These are phyloP conservation scores for Schizosaccharomyces lindneri DNA, from an alignment of 805 yeast species.

Conservation along the genomic window DNA sequence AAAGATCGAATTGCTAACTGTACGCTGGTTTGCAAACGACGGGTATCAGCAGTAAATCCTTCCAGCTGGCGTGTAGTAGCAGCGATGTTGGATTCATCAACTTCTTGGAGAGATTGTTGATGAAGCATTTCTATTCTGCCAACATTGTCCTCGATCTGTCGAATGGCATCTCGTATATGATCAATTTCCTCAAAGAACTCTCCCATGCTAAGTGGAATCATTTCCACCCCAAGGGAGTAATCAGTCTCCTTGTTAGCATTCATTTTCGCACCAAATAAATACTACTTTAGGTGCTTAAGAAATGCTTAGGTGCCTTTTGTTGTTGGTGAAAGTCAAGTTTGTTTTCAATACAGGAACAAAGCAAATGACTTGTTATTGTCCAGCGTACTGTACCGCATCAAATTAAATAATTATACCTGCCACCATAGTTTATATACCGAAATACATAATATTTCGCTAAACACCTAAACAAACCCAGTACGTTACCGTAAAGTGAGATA, in stretches of 20 bases:
- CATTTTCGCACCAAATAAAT: not conserved
- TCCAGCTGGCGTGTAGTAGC: slow-evolving; percentile 55
- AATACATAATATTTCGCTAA: too few species aligned
- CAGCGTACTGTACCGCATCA: too few species aligned
- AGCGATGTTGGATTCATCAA: slow-evolving; percentile 37
- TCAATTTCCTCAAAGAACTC: slow-evolving; percentile 43
- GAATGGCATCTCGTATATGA: slow-evolving; percentile 40
- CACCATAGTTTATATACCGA: too few species aligned
- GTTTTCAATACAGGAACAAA: not conserved
- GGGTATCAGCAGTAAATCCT: slow-evolving; percentile 48
- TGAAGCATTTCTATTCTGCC: slow-evolving; percentile 48
- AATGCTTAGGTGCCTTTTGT: not conserved
- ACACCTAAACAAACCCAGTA: too few species aligned
- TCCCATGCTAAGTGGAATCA: not conserved
- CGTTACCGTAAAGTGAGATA: too few species aligned
- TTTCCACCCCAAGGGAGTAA: not conserved
- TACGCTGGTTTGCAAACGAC: slow-evolving; percentile 48
- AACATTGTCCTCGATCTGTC: slow-evolving; percentile 43
- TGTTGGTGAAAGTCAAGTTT: not conserved
- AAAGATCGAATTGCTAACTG: slow-evolving; percentile 54
- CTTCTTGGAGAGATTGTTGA: slow-evolving; percentile 43
- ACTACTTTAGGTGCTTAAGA: not conserved
- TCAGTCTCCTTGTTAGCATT: not conserved
- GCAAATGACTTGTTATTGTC: not conserved
- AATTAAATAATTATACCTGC: too few species aligned